phyloP scores from a whole-genome alignment of 352 stramenopile species.

The Pythium biforme region DNA sequence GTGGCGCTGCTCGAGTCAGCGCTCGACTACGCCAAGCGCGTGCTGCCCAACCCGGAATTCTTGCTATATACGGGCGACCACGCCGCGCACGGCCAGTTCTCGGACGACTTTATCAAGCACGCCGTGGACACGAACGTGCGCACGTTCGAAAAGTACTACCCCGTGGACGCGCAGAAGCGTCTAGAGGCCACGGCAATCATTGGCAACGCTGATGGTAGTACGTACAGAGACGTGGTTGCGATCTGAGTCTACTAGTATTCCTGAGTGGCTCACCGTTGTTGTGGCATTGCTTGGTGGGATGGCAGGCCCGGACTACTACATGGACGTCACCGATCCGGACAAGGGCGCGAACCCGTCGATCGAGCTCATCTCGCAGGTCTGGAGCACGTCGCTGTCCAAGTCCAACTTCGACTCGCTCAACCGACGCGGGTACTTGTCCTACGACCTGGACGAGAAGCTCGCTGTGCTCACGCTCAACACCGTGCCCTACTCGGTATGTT shows the following conservation, averaged over 20 bases:
- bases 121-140: constrained; percentile 63
- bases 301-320: constrained; percentile 76
- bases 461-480: constrained; percentile 80
- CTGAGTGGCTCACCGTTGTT: background rate
- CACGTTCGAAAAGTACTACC: constrained; percentile 70
- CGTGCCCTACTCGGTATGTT: constrained; percentile 63
- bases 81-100: constrained; percentile 57
- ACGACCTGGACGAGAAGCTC: constrained; percentile 62
- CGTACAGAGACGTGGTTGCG: background rate
- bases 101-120: constrained; percentile 56
- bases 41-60: constrained; percentile 57
- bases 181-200: constrained; percentile 71
- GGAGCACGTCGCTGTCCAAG: constrained; percentile 49
- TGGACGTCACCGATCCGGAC: constrained; percentile 67
- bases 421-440: constrained; percentile 54
- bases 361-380: constrained; percentile 45
- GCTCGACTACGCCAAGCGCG: constrained; percentile 54
- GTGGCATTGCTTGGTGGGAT: background rate
- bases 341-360: constrained; percentile 60
- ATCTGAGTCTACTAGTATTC: too few species aligned
- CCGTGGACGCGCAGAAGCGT: constrained; percentile 28
- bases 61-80: constrained; percentile 84
- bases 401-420: constrained; percentile 60
- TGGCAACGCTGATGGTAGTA: constrained; percentile 75
- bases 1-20: constrained; percentile 66